phyloP scores from a whole-genome alignment of 306 rosid species.

The Coriaria nepalensis region DNA sequence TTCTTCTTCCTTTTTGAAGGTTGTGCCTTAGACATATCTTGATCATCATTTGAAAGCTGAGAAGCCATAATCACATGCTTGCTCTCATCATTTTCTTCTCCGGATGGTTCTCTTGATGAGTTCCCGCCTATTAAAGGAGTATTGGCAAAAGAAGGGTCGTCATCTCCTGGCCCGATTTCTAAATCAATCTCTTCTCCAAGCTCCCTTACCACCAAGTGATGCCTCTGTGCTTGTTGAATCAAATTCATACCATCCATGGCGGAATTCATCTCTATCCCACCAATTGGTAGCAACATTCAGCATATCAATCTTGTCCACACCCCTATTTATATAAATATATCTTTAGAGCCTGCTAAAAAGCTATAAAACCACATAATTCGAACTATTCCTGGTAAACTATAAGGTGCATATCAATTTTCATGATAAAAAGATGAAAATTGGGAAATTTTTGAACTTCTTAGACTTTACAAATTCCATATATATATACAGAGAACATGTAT shows the following conservation, averaged over 20 bases:
- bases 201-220: slow-evolving; percentile 86
- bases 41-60: slow-evolving; percentile 66
- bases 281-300: slow-evolving; percentile 68
- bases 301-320: slow-evolving; percentile 44
- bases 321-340: not conserved
- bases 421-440: no score
- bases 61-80: slow-evolving; percentile 76
- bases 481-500: no score
- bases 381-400: no score
- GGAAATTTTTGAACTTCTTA: no score
- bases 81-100: slow-evolving; percentile 63
- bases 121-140: slow-evolving; percentile 48
- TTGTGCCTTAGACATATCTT: slow-evolving; percentile 60
- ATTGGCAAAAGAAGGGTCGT: slow-evolving; percentile 77
- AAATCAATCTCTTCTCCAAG: slow-evolving; percentile 92
- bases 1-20: slow-evolving; percentile 76
- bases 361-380: no score
- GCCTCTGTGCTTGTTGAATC: slow-evolving; percentile 91
- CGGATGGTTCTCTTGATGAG: slow-evolving; percentile 63
- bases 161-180: slow-evolving; percentile 96
- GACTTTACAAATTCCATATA: no score
- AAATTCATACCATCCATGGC: slow-evolving; percentile 89
- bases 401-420: no score
- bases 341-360: no score
- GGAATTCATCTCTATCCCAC: slow-evolving; percentile 76